phyloP scores from a whole-genome alignment of 805 yeast species.

The Candida dajiaensis region DNA sequence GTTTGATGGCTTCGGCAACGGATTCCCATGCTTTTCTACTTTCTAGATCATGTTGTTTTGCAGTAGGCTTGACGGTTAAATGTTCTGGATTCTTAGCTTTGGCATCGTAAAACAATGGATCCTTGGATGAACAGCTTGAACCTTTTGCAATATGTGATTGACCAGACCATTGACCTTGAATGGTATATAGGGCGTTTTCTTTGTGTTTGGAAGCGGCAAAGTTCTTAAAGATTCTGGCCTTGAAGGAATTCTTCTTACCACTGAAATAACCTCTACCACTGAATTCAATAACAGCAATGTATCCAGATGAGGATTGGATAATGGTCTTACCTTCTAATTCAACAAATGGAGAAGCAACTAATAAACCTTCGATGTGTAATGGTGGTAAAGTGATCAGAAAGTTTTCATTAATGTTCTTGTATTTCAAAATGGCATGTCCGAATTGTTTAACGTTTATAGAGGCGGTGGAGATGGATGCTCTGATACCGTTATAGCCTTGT shows the following conservation, averaged over 20 bases:
- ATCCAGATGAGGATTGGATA: conserved; percentile 80
- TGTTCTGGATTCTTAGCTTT: conserved; percentile 42
- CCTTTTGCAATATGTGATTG: conserved; percentile 61
- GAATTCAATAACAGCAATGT: conserved; percentile 65
- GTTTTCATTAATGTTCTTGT: conserved; percentile 54
- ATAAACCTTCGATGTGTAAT: conserved; percentile 87
- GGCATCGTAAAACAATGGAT: conserved; percentile 61
- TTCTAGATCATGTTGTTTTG: conserved; percentile 75
- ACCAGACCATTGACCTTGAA: conserved; percentile 91
- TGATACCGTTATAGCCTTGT: conserved; percentile 88
- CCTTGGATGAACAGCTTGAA: conserved; percentile 36
- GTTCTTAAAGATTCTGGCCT: conserved; percentile 70
- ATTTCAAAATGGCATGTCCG: conserved; percentile 81
- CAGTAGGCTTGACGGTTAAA: conserved; percentile 72
- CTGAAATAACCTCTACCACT: conserved; percentile 92
- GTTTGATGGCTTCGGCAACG: conserved; percentile 81
- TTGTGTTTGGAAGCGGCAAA: conserved; percentile 42
- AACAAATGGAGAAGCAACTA: conserved; percentile 88
- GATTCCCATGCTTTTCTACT: conserved; percentile 83
- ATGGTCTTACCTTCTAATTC: conserved; percentile 87
- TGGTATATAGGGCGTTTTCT: conserved; percentile 67
- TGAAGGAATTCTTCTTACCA: conserved; percentile 90
- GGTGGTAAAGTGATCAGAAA: conserved; percentile 89
- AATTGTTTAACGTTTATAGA: conserved; percentile 83
- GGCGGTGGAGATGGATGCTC: conserved; percentile 74